Evolutionary conservation across 495 filamentous ascomycete species (phyloP).

Genomic region (Hypoxylon rickii): DNA sequence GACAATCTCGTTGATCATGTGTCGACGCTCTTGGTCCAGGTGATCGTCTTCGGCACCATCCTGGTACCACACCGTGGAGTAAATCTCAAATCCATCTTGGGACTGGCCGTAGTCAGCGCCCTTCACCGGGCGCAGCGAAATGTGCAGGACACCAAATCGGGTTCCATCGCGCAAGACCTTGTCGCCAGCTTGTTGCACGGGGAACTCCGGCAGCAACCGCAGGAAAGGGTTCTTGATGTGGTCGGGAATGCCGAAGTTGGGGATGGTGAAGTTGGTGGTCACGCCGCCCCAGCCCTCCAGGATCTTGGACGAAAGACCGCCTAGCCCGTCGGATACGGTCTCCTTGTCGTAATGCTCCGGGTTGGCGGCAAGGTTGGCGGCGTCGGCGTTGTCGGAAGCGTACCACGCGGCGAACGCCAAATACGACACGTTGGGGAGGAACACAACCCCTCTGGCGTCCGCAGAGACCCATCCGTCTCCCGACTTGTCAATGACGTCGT

Average conservation of each 20-base stretch:
- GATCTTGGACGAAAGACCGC: slow-evolving; percentile 26
- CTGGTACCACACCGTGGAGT: slow-evolving; percentile 36
- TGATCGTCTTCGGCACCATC: slow-evolving; percentile 26
- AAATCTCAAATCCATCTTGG: slow-evolving; percentile 32
- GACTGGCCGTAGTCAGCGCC: slow-evolving; percentile 25
- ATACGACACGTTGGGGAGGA: slow-evolving; percentile 21
- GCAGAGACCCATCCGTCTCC: slow-evolving; percentile 28
- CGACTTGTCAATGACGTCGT: slow-evolving; percentile 18
- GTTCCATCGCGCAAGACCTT: slow-evolving; percentile 31
- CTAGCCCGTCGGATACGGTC: slow-evolving; percentile 8
- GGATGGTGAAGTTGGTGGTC: slow-evolving; percentile 38
- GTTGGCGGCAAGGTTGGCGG: slow-evolving; percentile 34
- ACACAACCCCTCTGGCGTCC: slow-evolving; percentile 17
- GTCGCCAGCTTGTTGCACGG: slow-evolving; percentile 33
- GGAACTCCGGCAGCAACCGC: slow-evolving; percentile 16
- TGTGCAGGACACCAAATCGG: slow-evolving; percentile 35
- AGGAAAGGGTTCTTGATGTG: slow-evolving; percentile 21
- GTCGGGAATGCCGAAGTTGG: slow-evolving; percentile 30
- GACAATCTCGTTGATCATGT: slow-evolving; percentile 39
- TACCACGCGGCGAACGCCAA: slow-evolving; percentile 30
- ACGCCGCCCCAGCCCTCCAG: slow-evolving; percentile 41
- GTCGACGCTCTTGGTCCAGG: slow-evolving; percentile 30
- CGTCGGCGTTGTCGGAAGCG: slow-evolving; percentile 27
- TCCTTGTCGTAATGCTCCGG: slow-evolving; percentile 39
- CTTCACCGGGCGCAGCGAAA: slow-evolving; percentile 30